These are phyloP conservation scores for Ensete ventricosum DNA, from an alignment of 176 grass and related monocot genomes.

Conservation along the genomic window DNA sequence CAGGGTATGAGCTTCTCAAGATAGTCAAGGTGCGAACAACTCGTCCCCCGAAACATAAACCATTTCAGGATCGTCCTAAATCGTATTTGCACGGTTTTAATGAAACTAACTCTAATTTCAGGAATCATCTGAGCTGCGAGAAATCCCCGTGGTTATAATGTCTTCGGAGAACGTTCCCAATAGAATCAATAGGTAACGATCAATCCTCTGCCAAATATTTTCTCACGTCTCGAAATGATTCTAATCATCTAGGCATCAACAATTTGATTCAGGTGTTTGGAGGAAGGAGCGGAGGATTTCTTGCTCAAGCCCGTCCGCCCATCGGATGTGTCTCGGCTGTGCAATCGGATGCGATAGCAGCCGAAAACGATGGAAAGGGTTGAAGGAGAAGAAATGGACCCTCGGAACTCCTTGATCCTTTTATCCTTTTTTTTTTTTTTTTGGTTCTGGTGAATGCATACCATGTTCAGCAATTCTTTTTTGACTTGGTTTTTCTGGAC, in stretches of 20 bases:
- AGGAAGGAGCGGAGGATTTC: constrained; percentile 89
- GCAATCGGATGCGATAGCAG: constrained; percentile 19
- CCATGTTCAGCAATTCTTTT: background rate
- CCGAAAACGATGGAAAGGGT: background rate
- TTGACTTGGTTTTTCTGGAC: background rate
- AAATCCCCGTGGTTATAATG: constrained; percentile 96
- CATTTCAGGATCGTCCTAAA: background rate
- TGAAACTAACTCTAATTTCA: background rate
- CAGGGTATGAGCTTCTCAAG: constrained; percentile 89
- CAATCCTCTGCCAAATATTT: background rate
- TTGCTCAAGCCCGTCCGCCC: constrained; percentile 75
- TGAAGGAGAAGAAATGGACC: too few species aligned
- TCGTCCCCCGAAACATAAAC: background rate
- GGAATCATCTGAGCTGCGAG: constrained; percentile 63
- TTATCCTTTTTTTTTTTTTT: too few species aligned
- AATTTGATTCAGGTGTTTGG: constrained; percentile 48
- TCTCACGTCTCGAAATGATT: background rate
- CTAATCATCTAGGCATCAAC: background rate
- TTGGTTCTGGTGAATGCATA: background rate
- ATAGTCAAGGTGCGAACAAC: constrained; percentile 57
- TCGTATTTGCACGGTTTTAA: too few species aligned
- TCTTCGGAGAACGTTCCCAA: constrained; percentile 92
- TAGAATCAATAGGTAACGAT: constrained; percentile 55
- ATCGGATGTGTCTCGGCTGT: constrained; percentile 65
- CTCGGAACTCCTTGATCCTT: too few species aligned